Base-by-base conservation (phyloP, 352 stramenopile species). In the Phytophthora ohioensis region DNA sequence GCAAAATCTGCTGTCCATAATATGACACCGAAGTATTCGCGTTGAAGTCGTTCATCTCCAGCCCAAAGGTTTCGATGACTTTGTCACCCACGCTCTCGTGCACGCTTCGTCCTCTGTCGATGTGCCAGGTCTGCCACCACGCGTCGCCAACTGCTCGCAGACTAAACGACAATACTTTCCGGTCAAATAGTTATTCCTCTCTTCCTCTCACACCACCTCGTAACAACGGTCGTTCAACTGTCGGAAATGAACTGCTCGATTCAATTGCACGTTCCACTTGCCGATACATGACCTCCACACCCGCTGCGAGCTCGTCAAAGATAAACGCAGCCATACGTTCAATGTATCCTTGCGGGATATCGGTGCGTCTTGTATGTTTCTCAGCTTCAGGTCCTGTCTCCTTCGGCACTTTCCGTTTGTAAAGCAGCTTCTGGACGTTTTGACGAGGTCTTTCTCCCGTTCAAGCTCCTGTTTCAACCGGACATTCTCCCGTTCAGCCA, bases 1-100 rank as follows among this genome's bases (percentile, higher is more conserved):
- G 73, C 43, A 87, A 57, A 54, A 91, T 71, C 48, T 89, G 79
- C 57, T 86, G 74, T 9, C 82, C 72, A 6, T 76, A 75, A 53
- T 84, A 85, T 32, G 74, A 51, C 5, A 69, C 76, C 12, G 67
- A 69, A n/a, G 63, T 83, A 64, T 79, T 80, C 56, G 80, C 81
- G 66, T 39, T 80, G 45, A 64, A 64, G 15, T 69, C 78, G 7
- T 71, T 51, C 58, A 87, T 69, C 58, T 91, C 81, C 4, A 88
- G 4, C 27, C 81, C 77, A 59, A 83, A 82, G 35, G 73, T 73
- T 52, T 91, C 78, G 15, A 82, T 53, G 15, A 88, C 71, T 15
- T 69, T 87, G 59, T 91, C 71, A 17, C 81, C 61, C 7, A 61
- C 66, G 10, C 39, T 67, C 13, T 67, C 49, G 4, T 67, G 47